Evolutionary conservation across 257 asterid genomes (phyloP), one percentile per base, ranked within the genome.

Genomic region (Jacaranda mimosifolia): DNA sequence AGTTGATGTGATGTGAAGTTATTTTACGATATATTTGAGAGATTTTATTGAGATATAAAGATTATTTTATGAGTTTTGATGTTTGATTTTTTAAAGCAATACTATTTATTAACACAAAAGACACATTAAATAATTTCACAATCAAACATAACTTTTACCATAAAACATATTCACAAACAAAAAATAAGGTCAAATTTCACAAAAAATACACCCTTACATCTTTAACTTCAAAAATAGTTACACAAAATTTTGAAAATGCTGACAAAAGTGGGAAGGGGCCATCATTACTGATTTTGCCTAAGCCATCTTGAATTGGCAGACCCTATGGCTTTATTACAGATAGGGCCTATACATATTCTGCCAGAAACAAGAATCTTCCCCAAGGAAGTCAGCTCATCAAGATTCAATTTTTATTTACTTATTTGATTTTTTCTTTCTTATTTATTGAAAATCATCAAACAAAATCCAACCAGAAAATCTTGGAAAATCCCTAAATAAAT

Each of bases 211-310:
- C 3, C 8, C 8, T 40, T 7, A 40, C 45, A 40, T 40, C 0
- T 40, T 39, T 3, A 40, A 4, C 7, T 52, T 52, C 58, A 52
- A 52, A 52, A 52, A 52, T 52, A 14, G 1, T 9, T 52, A 52
- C 58, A 13, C 58, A 52, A 40, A 7, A 40, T 4, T 3, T 7
- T 40, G 8, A 40, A 68, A 39, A 62, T 32, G 17, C 84, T 80
- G 84, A 74, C 74, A 75, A 64, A 80, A 75, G 73, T 15, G 17
- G 15, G 42, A 11, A 32, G 6, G 26, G 36, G 36, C 9, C 59
- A 80, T 80, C 52, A 70, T 75, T 75, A 19, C 79, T 69, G 70
- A 75, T 63, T 52, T 80, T 80, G 81, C 75, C 84, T 63, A 80
- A 69, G 48, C 69, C 70, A 60, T 68, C 52, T 60, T 59, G 11